These are phyloP conservation scores for Brassica carinata DNA, from an alignment of 345 rosid species.

Conservation along the genomic window DNA sequence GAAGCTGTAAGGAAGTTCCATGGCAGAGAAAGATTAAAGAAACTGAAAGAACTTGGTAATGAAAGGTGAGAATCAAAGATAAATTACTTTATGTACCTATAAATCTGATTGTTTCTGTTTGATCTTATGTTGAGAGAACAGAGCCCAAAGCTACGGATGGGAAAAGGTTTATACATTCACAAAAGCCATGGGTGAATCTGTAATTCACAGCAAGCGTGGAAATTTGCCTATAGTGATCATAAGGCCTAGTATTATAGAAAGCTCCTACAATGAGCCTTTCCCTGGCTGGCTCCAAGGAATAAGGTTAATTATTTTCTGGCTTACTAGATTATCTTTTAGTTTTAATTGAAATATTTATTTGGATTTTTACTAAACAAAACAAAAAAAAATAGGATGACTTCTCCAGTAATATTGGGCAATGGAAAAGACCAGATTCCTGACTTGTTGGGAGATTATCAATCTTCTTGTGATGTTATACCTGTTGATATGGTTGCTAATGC, in stretches of 20 bases:
- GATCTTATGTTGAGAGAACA: neutral
- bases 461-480: slow-evolving; percentile 34
- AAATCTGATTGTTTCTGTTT: neutral
- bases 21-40: slow-evolving; percentile 22
- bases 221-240: slow-evolving; percentile 53
- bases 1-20: slow-evolving; percentile 27
- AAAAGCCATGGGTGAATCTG: slow-evolving; percentile 80
- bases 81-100: neutral
- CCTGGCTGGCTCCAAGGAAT: slow-evolving; percentile 91
- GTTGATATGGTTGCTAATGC: slow-evolving; percentile 39
- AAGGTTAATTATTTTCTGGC: slow-evolving; percentile 14
- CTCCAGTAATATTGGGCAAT: slow-evolving; percentile 42
- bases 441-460: slow-evolving; percentile 30
- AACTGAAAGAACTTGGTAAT: slow-evolving; percentile 30
- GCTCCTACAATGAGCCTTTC: slow-evolving; percentile 86
- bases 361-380: neutral
- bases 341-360: neutral
- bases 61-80: neutral
- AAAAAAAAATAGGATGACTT: slow-evolving; percentile 37
- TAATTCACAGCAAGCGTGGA: slow-evolving; percentile 50
- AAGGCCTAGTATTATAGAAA: slow-evolving; percentile 67
- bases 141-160: slow-evolving; percentile 77
- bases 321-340: neutral
- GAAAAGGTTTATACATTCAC: slow-evolving; percentile 81
- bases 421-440: slow-evolving; percentile 44